These are phyloP conservation scores for Ustilago esculenta DNA, from an alignment of 1,284 basidiomycete genomes.

Conservation along the genomic window DNA sequence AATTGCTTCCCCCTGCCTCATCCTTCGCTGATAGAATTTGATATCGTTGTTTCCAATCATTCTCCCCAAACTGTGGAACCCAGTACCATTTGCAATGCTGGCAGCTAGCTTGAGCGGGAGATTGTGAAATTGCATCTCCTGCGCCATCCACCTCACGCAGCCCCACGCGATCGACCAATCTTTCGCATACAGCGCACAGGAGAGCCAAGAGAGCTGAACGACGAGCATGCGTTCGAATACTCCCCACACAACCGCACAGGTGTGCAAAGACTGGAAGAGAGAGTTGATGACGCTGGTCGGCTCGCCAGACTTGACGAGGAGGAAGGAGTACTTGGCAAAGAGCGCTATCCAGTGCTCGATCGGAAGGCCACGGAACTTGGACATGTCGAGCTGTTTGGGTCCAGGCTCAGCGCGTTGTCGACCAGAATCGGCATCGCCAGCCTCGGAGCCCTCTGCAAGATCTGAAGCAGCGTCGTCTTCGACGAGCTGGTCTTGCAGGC, in stretches of 20 bases:
- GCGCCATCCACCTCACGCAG: constrained; percentile 46
- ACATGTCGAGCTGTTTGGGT: constrained; percentile 38
- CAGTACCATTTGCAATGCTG: constrained; percentile 50
- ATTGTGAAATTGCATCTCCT: constrained; percentile 61
- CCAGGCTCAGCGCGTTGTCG: constrained; percentile 44
- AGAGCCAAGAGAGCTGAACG: constrained; percentile 53
- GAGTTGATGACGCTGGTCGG: constrained; percentile 73
- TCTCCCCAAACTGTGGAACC: constrained; percentile 51
- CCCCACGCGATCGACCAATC: constrained; percentile 51
- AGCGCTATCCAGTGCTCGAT: constrained; percentile 86
- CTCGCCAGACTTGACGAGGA: constrained; percentile 75
- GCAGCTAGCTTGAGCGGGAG: constrained; percentile 52
- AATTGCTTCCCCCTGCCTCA: constrained; percentile 54
- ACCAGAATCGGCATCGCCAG: constrained; percentile 69
- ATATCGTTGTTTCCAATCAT: constrained; percentile 47
- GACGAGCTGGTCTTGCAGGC: constrained; percentile 80
- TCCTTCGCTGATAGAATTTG: constrained; percentile 58
- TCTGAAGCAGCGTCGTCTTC: constrained; percentile 56
- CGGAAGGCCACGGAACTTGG: constrained; percentile 78
- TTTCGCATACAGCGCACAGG: constrained; percentile 59
- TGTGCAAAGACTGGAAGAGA: constrained; percentile 78
- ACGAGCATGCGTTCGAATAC: constrained; percentile 51
- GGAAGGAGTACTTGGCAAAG: constrained; percentile 83
- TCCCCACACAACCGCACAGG: constrained; percentile 60
- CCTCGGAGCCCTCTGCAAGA: constrained; percentile 65